These are phyloP conservation scores for Carex myosuroides DNA, from an alignment of 176 grass and related monocot species.

Conservation along the genomic window DNA sequence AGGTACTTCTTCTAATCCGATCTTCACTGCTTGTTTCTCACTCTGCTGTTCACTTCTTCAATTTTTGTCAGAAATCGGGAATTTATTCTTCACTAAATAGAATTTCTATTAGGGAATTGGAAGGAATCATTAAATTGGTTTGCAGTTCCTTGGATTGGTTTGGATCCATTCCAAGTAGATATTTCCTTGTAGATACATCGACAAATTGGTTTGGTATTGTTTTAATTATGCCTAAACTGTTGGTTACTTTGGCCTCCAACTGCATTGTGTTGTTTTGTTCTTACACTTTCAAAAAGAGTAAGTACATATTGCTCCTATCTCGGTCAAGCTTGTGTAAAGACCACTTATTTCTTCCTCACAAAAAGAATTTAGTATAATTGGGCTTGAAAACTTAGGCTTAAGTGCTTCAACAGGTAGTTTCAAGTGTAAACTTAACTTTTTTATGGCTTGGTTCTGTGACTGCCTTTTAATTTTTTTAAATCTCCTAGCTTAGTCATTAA, in stretches of 20 bases:
- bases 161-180: neutral
- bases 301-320: neutral
- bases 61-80: neutral
- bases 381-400: neutral
- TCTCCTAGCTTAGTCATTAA: neutral
- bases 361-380: neutral
- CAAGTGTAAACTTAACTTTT: neutral
- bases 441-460: neutral
- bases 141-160: neutral
- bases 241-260: neutral
- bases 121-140: neutral
- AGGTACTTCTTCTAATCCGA: conserved; percentile 42
- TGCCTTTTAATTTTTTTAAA: neutral
- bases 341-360: neutral
- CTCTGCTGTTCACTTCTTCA: neutral
- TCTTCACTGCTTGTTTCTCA: neutral
- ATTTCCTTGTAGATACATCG: neutral
- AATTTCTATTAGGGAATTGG: neutral
- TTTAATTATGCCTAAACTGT: neutral
- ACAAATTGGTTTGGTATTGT: neutral
- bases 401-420: neutral
- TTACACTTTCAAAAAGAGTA: neutral
- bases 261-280: conserved; percentile 9
- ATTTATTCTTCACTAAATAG: conserved; percentile 29
- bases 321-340: neutral